Conservation (phyloP, 345 rosid genomes). For the Sonneratia caseolaris region DNA sequence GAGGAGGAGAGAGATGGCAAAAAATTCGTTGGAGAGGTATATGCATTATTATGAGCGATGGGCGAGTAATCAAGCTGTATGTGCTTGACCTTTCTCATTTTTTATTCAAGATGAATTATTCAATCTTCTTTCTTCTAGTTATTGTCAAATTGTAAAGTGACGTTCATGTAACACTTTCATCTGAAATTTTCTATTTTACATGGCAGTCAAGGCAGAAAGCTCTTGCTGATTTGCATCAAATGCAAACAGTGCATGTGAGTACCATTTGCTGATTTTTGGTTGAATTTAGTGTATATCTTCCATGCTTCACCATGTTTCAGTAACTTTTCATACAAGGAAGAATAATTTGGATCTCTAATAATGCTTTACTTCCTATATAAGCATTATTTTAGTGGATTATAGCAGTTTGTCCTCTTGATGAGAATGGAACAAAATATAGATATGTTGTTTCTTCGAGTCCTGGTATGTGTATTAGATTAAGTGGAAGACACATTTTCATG, state of each 20-base stretch:
- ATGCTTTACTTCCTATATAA: background rate
- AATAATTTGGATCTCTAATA: background rate
- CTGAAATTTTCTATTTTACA: conserved; percentile 1
- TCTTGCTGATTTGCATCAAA: conserved; percentile 63
- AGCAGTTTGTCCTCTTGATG: background rate
- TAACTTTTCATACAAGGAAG: background rate
- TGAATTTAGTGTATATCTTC: background rate
- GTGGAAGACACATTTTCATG: background rate
- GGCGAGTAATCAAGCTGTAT: conserved; percentile 93
- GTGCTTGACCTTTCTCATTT: conserved; percentile 10
- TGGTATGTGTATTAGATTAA: background rate
- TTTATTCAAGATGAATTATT: background rate
- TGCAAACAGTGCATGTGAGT: conserved; percentile 74
- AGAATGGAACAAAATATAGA: background rate
- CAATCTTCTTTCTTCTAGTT: background rate
- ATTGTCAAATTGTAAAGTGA: background rate
- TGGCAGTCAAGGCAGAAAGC: conserved; percentile 97
- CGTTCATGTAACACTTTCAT: background rate
- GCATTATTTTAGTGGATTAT: background rate
- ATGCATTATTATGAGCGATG: conserved; percentile 99
- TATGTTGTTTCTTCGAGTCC: background rate
- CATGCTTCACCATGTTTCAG: background rate
- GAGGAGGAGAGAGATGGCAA: conserved; percentile 94
- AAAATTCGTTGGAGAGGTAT: conserved; percentile 88
- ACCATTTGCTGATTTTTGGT: background rate